Percentiles rank a stretch among this genome's conserved stretches.
These are phyloP conservation scores for Ambrosia artemisiifolia DNA, from an alignment of 129 eudicot genomes.

Conservation along the genomic window DNA sequence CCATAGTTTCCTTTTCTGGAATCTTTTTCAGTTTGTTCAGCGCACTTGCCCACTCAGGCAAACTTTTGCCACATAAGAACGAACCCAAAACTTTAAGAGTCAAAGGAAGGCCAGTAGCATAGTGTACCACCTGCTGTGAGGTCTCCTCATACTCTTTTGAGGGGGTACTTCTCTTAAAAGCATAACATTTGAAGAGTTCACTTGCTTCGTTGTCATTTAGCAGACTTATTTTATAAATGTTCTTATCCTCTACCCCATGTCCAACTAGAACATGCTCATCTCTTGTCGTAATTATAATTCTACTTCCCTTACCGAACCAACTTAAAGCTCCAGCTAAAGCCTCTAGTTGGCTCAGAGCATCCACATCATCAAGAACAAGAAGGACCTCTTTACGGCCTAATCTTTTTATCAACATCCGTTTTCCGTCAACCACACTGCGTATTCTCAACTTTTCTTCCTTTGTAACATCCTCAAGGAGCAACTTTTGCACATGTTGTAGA, in stretches of 20 bases:
- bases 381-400: conserved; percentile 18
- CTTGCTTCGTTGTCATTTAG: conserved; percentile 18
- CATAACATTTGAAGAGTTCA: conserved; percentile 18
- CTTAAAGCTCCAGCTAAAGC: conserved; percentile 11
- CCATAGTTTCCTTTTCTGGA: conserved; percentile 17
- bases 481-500: conserved; percentile 15
- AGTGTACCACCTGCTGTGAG: conserved; percentile 12
- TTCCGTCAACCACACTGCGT: conserved; percentile 7
- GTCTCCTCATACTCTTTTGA: conserved; percentile 11
- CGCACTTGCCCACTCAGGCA: conserved; percentile 21
- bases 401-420: conserved; percentile 3
- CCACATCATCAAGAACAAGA: conserved; percentile 29
- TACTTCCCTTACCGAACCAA: conserved; percentile 15
- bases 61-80: conserved; percentile 15
- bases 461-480: conserved; percentile 10
- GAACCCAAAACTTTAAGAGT: conserved; percentile 28
- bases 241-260: conserved; percentile 5
- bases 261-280: background rate
- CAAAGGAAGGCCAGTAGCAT: conserved; percentile 26
- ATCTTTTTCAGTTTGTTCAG: conserved; percentile 14
- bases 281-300: background rate
- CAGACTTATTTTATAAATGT: conserved; percentile 13
- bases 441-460: conserved; percentile 11
- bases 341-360: conserved; percentile 10
- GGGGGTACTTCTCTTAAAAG: conserved; percentile 17